These are phyloP conservation scores for Myriangium duriaei DNA, from an alignment of 2,329 filamentous ascomycete genomes.

Conservation along the genomic window DNA sequence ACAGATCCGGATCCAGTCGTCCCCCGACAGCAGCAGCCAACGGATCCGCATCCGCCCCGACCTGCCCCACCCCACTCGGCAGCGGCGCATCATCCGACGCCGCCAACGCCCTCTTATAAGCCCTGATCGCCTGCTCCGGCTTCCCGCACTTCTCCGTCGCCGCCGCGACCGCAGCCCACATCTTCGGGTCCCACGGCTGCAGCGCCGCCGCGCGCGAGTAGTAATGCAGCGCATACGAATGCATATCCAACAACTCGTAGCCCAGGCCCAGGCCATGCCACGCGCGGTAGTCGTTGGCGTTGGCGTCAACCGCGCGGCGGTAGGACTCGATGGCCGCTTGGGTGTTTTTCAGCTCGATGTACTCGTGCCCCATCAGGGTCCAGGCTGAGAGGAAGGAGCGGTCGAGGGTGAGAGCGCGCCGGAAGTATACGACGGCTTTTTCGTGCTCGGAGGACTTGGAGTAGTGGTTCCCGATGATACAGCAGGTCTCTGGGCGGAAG, in stretches of 20 bases:
- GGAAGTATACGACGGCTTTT: slow-evolving; percentile 96
- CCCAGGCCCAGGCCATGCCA: slow-evolving; percentile 97
- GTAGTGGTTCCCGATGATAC: slow-evolving; percentile 96
- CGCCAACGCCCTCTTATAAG: slow-evolving; percentile 80
- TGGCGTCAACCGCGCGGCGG: slow-evolving; percentile 85
- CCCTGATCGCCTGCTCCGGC: slow-evolving; percentile 82
- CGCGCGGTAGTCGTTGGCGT: slow-evolving; percentile 88
- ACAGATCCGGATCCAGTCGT: slow-evolving; percentile 75
- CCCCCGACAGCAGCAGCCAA: slow-evolving; percentile 36
- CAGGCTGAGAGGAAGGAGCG: slow-evolving; percentile 85
- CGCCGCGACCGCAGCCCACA: slow-evolving; percentile 94
- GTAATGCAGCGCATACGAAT: slow-evolving; percentile 93
- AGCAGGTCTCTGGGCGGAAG: slow-evolving; percentile 92
- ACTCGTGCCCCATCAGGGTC: slow-evolving; percentile 98
- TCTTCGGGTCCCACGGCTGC: slow-evolving; percentile 92
- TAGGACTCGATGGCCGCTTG: slow-evolving; percentile 97
- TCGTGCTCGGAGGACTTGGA: slow-evolving; percentile 88
- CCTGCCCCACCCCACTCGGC: slow-evolving; percentile 27
- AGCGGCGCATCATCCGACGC: slow-evolving; percentile 72
- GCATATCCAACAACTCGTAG: slow-evolving; percentile 96
- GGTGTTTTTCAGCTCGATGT: slow-evolving; percentile 96
- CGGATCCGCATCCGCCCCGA: slow-evolving; percentile 26
- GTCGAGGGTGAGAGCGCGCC: slow-evolving; percentile 79
- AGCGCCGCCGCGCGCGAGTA: slow-evolving; percentile 90
- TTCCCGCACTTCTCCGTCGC: slow-evolving; percentile 85